Percentiles rank a stretch among this genome's conserved stretches.
Evolutionary conservation across 345 rosid species (phyloP).

Genomic region (Lepidium didymum): DNA sequence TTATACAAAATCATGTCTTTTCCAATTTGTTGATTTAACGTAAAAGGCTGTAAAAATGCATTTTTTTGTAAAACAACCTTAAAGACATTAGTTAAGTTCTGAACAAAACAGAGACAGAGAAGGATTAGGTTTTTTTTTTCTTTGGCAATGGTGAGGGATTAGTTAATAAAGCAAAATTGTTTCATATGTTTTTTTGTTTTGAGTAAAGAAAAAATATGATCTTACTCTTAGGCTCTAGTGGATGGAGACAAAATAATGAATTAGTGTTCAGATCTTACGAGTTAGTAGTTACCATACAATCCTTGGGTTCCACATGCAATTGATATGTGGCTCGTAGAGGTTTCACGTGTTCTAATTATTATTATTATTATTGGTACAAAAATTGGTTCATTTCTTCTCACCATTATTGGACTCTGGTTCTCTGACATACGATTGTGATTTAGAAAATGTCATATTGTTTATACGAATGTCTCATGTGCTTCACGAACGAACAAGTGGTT

Average conservation of each 20-base stretch:
- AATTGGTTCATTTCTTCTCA: conserved; percentile 11
- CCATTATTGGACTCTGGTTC: conserved; percentile 4
- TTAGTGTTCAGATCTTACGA: not conserved
- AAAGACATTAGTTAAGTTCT: too few relatives aligned
- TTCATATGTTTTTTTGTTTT: not conserved
- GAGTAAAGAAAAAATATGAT: not conserved
- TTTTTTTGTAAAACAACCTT: not conserved
- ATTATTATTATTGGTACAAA: not conserved
- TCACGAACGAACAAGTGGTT: not conserved
- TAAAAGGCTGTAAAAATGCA: not conserved
- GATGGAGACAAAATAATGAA: not conserved
- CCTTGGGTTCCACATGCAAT: not conserved
- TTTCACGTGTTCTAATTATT: conserved; percentile 20
- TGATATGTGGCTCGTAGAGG: conserved; percentile 12
- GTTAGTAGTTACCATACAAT: not conserved
- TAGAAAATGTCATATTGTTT: not conserved
- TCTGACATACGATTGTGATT: conserved; percentile 4
- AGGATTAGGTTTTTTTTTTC: too few relatives aligned
- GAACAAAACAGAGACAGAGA: too few relatives aligned
- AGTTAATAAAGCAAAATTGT: not conserved
- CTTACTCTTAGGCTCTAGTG: not conserved
- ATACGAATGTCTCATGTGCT: conserved; percentile 21
- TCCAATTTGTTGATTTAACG: not conserved
- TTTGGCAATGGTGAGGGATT: too few relatives aligned
- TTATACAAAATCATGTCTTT: conserved; percentile 21